Percentiles rank a stretch among this genome's conserved stretches.
These are phyloP conservation scores for Harrya chromipes DNA, from an alignment of 768 basidiomycete genomes.

Conservation along the genomic window DNA sequence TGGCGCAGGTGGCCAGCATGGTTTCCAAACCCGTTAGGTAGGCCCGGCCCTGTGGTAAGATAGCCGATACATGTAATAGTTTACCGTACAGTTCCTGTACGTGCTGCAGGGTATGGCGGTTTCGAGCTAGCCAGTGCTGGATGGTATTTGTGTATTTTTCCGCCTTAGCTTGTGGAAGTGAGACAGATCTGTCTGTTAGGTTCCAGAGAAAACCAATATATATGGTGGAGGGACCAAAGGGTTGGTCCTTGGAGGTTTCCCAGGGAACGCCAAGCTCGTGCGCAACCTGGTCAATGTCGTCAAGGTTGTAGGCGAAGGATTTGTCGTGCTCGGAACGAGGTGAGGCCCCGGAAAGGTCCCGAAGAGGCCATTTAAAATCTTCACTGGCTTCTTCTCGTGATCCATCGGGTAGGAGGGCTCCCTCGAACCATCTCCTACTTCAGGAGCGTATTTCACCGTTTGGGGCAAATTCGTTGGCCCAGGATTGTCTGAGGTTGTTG, in stretches of 20 bases:
- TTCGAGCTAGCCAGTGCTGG: neutral
- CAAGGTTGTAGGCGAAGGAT: neutral
- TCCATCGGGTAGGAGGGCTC: neutral
- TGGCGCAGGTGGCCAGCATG: slow-evolving; percentile 29
- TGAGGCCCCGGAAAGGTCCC: neutral
- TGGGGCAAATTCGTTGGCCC: neutral
- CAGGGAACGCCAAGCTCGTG: slow-evolving; percentile 6
- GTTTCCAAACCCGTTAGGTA: slow-evolving; percentile 19
- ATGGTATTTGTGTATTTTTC: slow-evolving; percentile 18
- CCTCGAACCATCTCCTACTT: neutral
- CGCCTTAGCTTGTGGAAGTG: no score
- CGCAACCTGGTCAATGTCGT: slow-evolving; percentile 1
- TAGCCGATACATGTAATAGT: slow-evolving; percentile 23
- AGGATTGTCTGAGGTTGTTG: neutral
- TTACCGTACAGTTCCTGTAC: slow-evolving; percentile 2
- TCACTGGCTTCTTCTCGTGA: slow-evolving; percentile 4
- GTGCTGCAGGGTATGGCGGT: neutral
- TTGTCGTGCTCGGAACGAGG: slow-evolving; percentile 2
- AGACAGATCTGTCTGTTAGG: neutral
- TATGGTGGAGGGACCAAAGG: neutral
- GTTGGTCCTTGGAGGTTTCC: slow-evolving; percentile 14
- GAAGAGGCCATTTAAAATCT: neutral
- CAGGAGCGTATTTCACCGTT: neutral
- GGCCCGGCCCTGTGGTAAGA: slow-evolving; percentile 29
- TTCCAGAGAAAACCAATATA: slow-evolving; percentile 38